These are phyloP conservation scores for Mortierella hygrophila DNA, from an alignment of 192 early-diverging fungal genomes.

Conservation along the genomic window DNA sequence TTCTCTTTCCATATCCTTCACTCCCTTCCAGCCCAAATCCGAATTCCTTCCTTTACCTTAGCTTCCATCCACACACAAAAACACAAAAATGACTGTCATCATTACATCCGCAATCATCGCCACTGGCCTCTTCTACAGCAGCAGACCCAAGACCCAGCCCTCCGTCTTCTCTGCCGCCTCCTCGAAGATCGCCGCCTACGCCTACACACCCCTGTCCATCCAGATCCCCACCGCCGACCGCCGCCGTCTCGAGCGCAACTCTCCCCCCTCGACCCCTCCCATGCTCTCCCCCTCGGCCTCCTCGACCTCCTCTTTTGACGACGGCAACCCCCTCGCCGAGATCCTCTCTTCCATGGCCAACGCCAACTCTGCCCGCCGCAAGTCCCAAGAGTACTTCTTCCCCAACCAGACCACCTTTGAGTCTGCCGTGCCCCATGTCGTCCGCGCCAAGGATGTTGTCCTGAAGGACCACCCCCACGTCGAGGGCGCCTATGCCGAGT, in stretches of 20 bases:
- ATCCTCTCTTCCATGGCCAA: background rate
- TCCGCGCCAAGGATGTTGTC: constrained; percentile 22
- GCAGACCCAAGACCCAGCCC: constrained; percentile 30
- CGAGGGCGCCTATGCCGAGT: constrained; percentile 33
- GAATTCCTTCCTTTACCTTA: background rate
- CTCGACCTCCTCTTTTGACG: constrained; percentile 25
- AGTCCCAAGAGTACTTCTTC: constrained; percentile 51
- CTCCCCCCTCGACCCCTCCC: constrained; percentile 32
- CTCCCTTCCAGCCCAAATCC: background rate
- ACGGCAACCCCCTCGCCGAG: background rate
- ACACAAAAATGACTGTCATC: constrained; percentile 4
- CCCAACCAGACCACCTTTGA: constrained; percentile 39
- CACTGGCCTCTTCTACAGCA: constrained; percentile 21
- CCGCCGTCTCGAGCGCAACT: background rate
- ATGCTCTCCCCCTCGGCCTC: constrained; percentile 36
- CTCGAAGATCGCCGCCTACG: background rate
- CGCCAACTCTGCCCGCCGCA: constrained; percentile 3
- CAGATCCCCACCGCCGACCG: constrained; percentile 25
- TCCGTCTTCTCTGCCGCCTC: background rate
- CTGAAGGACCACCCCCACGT: constrained; percentile 39
- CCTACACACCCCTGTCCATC: constrained; percentile 19
- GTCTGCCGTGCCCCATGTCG: constrained; percentile 19
- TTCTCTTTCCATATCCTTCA: background rate
- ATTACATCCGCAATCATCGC: constrained; percentile 14
- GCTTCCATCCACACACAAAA: background rate